phyloP scores from a whole-genome alignment of 495 filamentous ascomycete genomes.

The Rhizodiscina lignyota region DNA sequence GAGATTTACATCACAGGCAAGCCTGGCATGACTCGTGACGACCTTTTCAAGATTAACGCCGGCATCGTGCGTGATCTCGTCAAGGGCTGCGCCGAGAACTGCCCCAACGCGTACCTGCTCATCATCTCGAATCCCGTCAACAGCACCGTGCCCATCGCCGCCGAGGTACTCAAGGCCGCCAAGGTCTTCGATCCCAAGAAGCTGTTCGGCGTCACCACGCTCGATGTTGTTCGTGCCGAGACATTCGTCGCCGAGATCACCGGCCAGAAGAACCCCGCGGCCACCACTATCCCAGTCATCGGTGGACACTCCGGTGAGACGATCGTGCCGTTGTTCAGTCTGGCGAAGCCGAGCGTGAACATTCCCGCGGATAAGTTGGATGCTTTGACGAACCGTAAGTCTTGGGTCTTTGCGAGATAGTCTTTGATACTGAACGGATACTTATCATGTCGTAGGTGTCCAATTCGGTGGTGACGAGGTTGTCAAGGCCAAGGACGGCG shows the following conservation, averaged over 20 bases:
- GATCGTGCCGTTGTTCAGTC: slow-evolving; percentile 94
- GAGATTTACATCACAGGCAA: slow-evolving; percentile 63
- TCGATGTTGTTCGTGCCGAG: slow-evolving; percentile 95
- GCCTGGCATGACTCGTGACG: slow-evolving; percentile 97
- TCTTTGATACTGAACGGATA: background rate
- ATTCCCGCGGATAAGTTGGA: slow-evolving; percentile 80
- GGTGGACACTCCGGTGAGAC: slow-evolving; percentile 96
- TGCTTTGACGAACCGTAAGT: slow-evolving; percentile 67
- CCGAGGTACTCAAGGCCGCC: slow-evolving; percentile 84
- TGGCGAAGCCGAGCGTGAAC: slow-evolving; percentile 57
- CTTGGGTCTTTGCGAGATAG: background rate
- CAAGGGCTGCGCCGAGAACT: slow-evolving; percentile 55
- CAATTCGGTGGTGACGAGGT: slow-evolving; percentile 99
- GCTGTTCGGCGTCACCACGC: slow-evolving; percentile 93
- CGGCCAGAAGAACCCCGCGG: slow-evolving; percentile 64
- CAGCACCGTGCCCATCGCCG: slow-evolving; percentile 94
- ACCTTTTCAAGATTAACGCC: slow-evolving; percentile 97
- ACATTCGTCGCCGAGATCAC: slow-evolving; percentile 83
- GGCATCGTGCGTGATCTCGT: slow-evolving; percentile 65
- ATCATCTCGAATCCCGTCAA: slow-evolving; percentile 99
- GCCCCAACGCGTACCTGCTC: slow-evolving; percentile 81
- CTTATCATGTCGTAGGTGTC: slow-evolving; percentile 36
- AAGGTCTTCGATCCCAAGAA: slow-evolving; percentile 84
- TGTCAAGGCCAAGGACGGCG: slow-evolving; percentile 91
- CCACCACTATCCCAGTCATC: slow-evolving; percentile 76